Base-by-base conservation (phyloP, 2,329 filamentous ascomycete genomes). In the Penicillium sclerotiorum region DNA sequence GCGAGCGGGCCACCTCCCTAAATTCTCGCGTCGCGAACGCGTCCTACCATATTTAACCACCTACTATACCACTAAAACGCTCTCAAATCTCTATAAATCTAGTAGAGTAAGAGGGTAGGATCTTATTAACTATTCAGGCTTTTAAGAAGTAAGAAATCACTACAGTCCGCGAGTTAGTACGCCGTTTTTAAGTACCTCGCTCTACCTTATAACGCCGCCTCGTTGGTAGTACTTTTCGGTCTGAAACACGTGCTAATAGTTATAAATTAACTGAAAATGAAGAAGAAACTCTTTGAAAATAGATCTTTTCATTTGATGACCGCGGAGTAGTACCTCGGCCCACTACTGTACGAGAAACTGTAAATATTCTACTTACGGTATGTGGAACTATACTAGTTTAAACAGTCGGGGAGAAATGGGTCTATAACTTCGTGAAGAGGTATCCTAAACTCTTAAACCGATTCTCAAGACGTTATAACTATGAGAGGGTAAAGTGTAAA, bases 271-370 rank as follows among this genome's bases (percentile, higher is more conserved):
- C n/a, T n/a, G n/a, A n/a, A 23, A 23, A 36, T 20, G 42, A 50
- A 46, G 48, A 46, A 17, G 13, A 50, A 17, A 23, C 27, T n/a
- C 37, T 50, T 27, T 2, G 21, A 17, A 27, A 46, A 37, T 45
- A 23, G 48, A 27, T 46, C 4, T 5, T 46, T 22, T 46, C 38
- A 21, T 22, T 43, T 23, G 30, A 43, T 39, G 2, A 2, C 4
- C 17, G 43, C n/a, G 32, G 43, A 17, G 23, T n/a, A 4, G 7
- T 38, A 1, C 48, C 38, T 28, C 38, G 27, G 30, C 43, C 25
- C 12, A 11, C 28, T 37, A 12, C 12, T 11, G 25, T 47, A 15
- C 22, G 43, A 46, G 48, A 51, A 12, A 51, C 47, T 37, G 48
- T n/a, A n/a, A n/a, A n/a, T n/a, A n/a, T n/a, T n/a, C n/a, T n/a